Conservation (phyloP, 768 basidiomycete genomes). For the Auricularia auricula-judae region DNA sequence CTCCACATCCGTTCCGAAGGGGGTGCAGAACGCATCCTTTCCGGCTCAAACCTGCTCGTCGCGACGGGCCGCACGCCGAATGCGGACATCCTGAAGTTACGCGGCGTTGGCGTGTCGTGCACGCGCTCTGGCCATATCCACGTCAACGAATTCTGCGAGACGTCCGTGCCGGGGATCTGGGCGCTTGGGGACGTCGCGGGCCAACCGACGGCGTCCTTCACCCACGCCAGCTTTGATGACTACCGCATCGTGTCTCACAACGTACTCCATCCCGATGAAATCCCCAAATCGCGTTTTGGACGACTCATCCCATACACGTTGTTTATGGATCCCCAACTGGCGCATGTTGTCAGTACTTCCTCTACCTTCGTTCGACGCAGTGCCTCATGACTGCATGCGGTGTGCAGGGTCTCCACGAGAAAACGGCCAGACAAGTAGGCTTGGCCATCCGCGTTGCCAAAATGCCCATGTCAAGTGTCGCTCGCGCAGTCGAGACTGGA, state of each 20-base stretch:
- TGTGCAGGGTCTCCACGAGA: not conserved
- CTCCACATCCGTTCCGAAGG: not conserved
- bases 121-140: slow-evolving; percentile 2
- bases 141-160: slow-evolving; percentile 6
- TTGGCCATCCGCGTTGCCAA: slow-evolving; percentile 4
- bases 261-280: not conserved
- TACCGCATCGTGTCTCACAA: not conserved
- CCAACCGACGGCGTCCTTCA: slow-evolving; percentile 7
- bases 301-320: slow-evolving; percentile 8
- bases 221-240: slow-evolving; percentile 9
- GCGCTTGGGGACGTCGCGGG: slow-evolving; percentile 10
- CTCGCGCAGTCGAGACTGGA: slow-evolving; percentile 8
- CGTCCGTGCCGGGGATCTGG: slow-evolving; percentile 6
- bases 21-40: not conserved
- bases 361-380: not conserved
- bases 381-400: not conserved
- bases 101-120: slow-evolving; percentile 4
- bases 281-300: slow-evolving; percentile 3
- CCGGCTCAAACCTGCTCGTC: slow-evolving; percentile 7
- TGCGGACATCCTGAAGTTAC: slow-evolving; percentile 7
- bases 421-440: not conserved
- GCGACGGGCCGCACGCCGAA: slow-evolving; percentile 9
- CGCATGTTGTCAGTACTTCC: slow-evolving; percentile 8
- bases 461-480: slow-evolving; percentile 10
- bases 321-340: slow-evolving; percentile 10